Base-by-base conservation (phyloP, 371 early-diverging fungal species). In the Capillidium heterosporum region DNA sequence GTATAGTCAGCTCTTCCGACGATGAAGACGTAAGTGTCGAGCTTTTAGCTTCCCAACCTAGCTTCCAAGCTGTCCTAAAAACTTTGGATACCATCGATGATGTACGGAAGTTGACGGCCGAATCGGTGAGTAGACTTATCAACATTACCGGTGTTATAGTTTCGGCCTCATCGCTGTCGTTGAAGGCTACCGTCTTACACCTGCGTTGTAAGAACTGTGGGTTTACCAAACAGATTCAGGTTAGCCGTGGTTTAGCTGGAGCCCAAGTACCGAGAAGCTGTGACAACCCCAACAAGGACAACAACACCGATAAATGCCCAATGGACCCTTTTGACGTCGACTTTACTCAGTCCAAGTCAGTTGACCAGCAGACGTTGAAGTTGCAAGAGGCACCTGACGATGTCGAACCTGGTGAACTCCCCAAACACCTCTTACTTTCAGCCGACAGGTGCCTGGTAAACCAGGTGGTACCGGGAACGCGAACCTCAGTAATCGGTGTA, bases 351-450 rank as follows among this genome's bases (percentile, higher is more conserved):
- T 89, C 89, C 67, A 74, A 71, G 57, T 96, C 95, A 68, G 84
- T 95, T n/a, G 99, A 99, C 71, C 86, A 88, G 55, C 99, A 99
- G 70, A 81, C 81, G 10, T 75, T 98, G 58, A 99, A 99, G 70
- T 77, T 99, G 32, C 99, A 99, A 68, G 99, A 99, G 69, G 74
- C 84, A 19, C 95, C 95, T 31, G 98, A 95, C 58, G 91, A 92
- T 75, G 93, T 99, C 1, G 99, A 99, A 21, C 90, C 93, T 0
- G 99, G 99, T 64, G 99, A 99, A 68, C 78, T 98, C 49, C 99
- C 99, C 27, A 82, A 99, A 39, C 98, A 98, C 67, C 84, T 95
- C 15, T 76, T 88, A 3, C 65, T 99, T 49, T 85, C 82, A 63
- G 82, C 89, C 1, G 97, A 96, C 64, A 80, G 90, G 71, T 82